A percentile compares a stretch with the other conserved stretches of the same genome.
Conservation (phyloP, 2,329 filamentous ascomycete genomes). For the Scopulariopsis brevicaulis region DNA sequence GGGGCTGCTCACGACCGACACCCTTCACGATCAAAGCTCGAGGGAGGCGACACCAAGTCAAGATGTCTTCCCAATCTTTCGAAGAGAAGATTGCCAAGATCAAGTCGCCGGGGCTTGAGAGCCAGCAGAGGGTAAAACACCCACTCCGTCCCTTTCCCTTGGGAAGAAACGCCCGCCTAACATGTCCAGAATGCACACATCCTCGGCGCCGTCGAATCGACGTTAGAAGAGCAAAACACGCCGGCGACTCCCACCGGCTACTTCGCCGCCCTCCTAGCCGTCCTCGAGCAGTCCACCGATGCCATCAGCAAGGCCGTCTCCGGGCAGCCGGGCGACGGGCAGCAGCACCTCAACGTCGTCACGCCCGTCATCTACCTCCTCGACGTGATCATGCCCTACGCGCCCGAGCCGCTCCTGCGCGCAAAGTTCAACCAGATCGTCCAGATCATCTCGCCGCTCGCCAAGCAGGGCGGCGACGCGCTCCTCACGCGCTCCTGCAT, state of each 20-base stretch:
- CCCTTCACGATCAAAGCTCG: not conserved
- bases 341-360: constrained; percentile 23
- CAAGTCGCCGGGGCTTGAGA: constrained; percentile 90
- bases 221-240: constrained; percentile 77
- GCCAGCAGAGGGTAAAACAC: constrained; percentile 72
- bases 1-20: not conserved
- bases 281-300: constrained; percentile 63
- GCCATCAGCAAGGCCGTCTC: constrained; percentile 65
- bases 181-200: constrained; percentile 63
- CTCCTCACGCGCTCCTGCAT: constrained; percentile 79
- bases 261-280: constrained; percentile 85
- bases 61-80: constrained; percentile 44
- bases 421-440: constrained; percentile 95
- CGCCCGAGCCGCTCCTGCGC: constrained; percentile 76
- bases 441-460: constrained; percentile 69
- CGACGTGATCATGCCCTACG: constrained; percentile 77
- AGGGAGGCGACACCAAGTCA: constrained; percentile 5
- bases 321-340: not conserved
- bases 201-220: constrained; percentile 84
- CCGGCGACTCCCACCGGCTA: constrained; percentile 80
- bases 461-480: constrained; percentile 77
- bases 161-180: not conserved
- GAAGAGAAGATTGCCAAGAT: constrained; percentile 96
- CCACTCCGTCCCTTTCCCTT: not conserved
- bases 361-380: constrained; percentile 89